Evolutionary conservation across 2,329 filamentous ascomycete species (phyloP).

Genomic region (Pseudogymnoascus verrucosus): DNA sequence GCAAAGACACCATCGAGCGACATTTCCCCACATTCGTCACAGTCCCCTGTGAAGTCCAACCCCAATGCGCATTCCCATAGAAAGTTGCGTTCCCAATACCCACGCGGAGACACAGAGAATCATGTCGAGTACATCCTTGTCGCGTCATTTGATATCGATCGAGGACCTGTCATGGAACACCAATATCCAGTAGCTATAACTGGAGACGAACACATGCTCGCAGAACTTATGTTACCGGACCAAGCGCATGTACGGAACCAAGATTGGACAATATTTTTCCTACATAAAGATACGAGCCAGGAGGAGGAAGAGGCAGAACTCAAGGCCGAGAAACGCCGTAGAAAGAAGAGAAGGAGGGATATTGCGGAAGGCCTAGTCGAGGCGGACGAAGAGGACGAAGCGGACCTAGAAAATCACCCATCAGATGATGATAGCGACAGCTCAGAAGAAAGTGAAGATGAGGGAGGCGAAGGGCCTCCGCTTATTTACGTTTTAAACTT

Average conservation of each 20-base stretch:
- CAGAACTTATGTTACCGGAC: conserved; percentile 96
- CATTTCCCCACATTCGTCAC: conserved; percentile 51
- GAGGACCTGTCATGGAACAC: conserved; percentile 95
- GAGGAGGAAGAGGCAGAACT: conserved; percentile 72
- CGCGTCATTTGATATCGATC: conserved; percentile 93
- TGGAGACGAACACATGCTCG: conserved; percentile 95
- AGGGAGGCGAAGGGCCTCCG: conserved; percentile 74
- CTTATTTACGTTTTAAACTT: conserved; percentile 95
- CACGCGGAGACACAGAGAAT: conserved; percentile 66
- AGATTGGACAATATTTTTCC: conserved; percentile 98
- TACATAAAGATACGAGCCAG: conserved; percentile 87
- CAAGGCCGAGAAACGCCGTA: conserved; percentile 44
- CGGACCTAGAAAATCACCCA: conserved; percentile 39
- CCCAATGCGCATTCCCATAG: conserved; percentile 43
- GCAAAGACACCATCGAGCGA: conserved; percentile 53
- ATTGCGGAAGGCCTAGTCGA: conserved; percentile 40
- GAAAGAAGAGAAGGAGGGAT: conserved; percentile 45
- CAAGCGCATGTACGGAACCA: conserved; percentile 91
- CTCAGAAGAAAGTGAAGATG: conserved; percentile 52
- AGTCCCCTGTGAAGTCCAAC: conserved; percentile 46
- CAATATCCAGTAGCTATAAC: conserved; percentile 94
- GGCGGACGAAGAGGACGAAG: conserved; percentile 35
- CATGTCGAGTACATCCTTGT: conserved; percentile 99
- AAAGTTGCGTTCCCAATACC: conserved; percentile 66
- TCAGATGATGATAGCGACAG: conserved; percentile 44